phyloP scores from a whole-genome alignment of 1,284 basidiomycete species.

The Retiboletus flavoniger region DNA sequence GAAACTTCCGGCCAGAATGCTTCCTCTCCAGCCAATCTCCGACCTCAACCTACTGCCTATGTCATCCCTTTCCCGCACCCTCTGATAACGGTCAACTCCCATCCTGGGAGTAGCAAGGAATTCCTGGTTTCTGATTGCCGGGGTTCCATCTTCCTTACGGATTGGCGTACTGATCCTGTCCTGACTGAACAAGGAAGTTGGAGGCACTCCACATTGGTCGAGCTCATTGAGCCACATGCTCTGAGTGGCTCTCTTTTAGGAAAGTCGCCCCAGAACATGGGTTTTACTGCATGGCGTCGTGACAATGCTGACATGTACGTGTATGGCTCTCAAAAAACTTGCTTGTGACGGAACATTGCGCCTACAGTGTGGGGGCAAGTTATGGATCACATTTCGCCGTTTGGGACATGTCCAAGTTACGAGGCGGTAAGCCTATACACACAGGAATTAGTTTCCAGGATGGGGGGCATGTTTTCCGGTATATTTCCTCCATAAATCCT shows the following conservation, averaged over 20 bases:
- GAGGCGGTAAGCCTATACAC: conserved; percentile 67
- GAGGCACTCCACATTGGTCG: conserved; percentile 62
- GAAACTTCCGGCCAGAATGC: conserved; percentile 15
- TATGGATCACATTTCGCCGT: conserved; percentile 67
- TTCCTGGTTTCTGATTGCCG: conserved; percentile 71
- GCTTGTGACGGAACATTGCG: conserved; percentile 8
- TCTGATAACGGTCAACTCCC: conserved; percentile 64
- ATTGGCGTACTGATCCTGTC: conserved; percentile 73
- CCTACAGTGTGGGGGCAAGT: conserved; percentile 63
- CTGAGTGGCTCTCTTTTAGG: conserved; percentile 54
- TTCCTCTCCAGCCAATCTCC: conserved; percentile 29
- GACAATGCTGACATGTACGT: conserved; percentile 71
- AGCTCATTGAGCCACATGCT: conserved; percentile 67
- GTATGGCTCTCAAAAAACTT: background rate
- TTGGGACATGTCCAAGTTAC: conserved; percentile 70
- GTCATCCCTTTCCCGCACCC: conserved; percentile 69
- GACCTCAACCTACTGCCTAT: conserved; percentile 71
- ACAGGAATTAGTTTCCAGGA: conserved; percentile 62
- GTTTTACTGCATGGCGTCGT: conserved; percentile 65
- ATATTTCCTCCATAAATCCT: conserved; percentile 16
- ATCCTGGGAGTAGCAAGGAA: conserved; percentile 70
- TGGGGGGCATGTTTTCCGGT: conserved; percentile 69
- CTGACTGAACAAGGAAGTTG: conserved; percentile 51
- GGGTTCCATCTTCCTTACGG: conserved; percentile 70
- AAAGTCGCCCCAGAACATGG: conserved; percentile 46